A percentile compares a stretch with the other conserved stretches of the same genome.
Evolutionary conservation across 2,329 filamentous ascomycete genomes (phyloP).

Genomic region (Ascochyta clinopodiicola): DNA sequence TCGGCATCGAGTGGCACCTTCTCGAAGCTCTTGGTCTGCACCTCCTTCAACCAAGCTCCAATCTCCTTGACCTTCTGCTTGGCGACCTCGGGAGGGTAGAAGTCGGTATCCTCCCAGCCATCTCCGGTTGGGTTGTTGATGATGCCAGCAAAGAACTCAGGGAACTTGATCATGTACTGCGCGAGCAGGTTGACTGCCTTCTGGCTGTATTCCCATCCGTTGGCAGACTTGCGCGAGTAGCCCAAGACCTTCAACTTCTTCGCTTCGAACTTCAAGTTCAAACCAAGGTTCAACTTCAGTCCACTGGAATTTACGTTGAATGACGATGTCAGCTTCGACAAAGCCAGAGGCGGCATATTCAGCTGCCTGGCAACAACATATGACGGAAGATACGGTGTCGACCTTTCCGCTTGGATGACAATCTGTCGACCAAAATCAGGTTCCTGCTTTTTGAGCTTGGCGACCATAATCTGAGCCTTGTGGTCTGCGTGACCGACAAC

Average conservation of each 20-base stretch:
- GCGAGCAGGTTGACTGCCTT: slow-evolving; percentile 81
- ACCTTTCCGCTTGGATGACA: slow-evolving; percentile 71
- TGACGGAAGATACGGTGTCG: slow-evolving; percentile 81
- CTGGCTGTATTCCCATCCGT: slow-evolving; percentile 94
- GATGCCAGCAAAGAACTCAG: slow-evolving; percentile 91
- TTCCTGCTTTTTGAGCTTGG: slow-evolving; percentile 73
- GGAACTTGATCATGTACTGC: slow-evolving; percentile 92
- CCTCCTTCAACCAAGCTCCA: slow-evolving; percentile 86
- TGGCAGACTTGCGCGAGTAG: slow-evolving; percentile 84
- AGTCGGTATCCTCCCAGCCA: slow-evolving; percentile 82
- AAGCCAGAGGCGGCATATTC: slow-evolving; percentile 79
- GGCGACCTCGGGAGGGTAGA: slow-evolving; percentile 78
- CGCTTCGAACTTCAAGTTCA: slow-evolving; percentile 96
- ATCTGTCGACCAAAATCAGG: slow-evolving; percentile 80
- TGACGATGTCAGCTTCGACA: slow-evolving; percentile 95
- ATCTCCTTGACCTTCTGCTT: slow-evolving; percentile 90
- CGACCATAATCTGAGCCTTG: slow-evolving; percentile 81
- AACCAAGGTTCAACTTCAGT: slow-evolving; percentile 83
- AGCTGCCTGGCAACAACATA: slow-evolving; percentile 87
- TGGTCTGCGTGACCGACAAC: slow-evolving; percentile 75
- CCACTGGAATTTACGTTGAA: slow-evolving; percentile 86
- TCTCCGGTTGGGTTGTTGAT: slow-evolving; percentile 84
- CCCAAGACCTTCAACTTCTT: slow-evolving; percentile 95
- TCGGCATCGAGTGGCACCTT: slow-evolving; percentile 95
- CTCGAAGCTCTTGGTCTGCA: slow-evolving; percentile 91